A percentile compares a stretch with the other conserved stretches of the same genome.
phyloP scores from a whole-genome alignment of 2,329 filamentous ascomycete species.

The Aspergillus aculeatinus region DNA sequence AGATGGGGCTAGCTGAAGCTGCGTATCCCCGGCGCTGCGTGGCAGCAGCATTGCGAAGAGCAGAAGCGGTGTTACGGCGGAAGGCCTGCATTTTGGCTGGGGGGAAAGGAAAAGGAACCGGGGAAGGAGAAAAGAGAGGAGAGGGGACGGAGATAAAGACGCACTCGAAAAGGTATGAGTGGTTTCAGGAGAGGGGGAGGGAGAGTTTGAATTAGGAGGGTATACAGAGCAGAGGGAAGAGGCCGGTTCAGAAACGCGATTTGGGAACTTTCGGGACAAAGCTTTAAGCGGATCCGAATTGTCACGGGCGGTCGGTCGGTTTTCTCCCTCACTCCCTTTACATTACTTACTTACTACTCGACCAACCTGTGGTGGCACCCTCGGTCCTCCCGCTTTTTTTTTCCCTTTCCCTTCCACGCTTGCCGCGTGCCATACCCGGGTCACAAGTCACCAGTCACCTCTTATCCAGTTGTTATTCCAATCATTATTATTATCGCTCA shows the following conservation, averaged over 20 bases:
- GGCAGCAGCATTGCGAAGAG: conserved; percentile 62
- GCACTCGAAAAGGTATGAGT: neutral
- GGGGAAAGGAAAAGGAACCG: conserved; percentile 4
- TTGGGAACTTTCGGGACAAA: conserved; percentile 36
- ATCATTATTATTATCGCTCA: neutral
- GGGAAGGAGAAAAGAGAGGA: conserved; percentile 14
- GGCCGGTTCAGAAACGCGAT: conserved; percentile 20
- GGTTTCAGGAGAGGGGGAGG: conserved; percentile 5
- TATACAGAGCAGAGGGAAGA: conserved; percentile 19
- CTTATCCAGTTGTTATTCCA: too few species aligned
- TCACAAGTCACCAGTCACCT: neutral
- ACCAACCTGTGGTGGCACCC: too few species aligned
- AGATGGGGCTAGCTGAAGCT: conserved; percentile 55
- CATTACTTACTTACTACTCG: too few species aligned
- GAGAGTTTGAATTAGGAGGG: conserved; percentile 13
- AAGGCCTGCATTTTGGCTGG: conserved; percentile 72
- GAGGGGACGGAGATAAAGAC: conserved; percentile 17
- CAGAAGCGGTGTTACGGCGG: conserved; percentile 69
- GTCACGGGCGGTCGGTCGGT: conserved; percentile 29
- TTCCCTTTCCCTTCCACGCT: conserved; percentile 11
- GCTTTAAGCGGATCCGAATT: conserved; percentile 39
- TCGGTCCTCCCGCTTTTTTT: conserved; percentile 24
- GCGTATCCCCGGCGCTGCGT: conserved; percentile 72
- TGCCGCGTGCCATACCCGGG: neutral
- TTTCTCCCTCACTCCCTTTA: conserved; percentile 13